Evolutionary conservation across 1,284 basidiomycete species (phyloP).

Genomic region (Fomitopsis betulina): DNA sequence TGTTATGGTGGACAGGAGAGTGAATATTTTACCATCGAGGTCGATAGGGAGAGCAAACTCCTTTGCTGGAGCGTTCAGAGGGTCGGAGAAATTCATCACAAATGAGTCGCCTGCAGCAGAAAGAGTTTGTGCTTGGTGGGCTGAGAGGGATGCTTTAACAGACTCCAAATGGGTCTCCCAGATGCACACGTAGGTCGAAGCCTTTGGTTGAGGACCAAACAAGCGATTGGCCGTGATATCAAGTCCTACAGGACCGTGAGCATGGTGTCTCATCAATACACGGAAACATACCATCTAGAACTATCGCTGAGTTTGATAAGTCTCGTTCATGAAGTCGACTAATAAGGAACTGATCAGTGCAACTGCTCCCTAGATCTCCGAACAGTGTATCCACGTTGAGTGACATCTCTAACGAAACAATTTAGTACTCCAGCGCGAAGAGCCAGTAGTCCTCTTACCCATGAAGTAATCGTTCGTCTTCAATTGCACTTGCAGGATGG

Average conservation of each 20-base stretch:
- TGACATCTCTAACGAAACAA: conserved; percentile 61
- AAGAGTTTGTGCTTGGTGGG: conserved; percentile 51
- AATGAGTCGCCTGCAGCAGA: conserved; percentile 55
- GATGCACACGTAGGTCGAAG: conserved; percentile 82
- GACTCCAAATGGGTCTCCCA: conserved; percentile 79
- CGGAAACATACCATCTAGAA: conserved; percentile 56
- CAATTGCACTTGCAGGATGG: conserved; percentile 72
- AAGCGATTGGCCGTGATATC: conserved; percentile 80
- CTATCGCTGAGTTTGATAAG: conserved; percentile 37
- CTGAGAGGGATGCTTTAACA: conserved; percentile 55
- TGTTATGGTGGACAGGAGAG: background rate
- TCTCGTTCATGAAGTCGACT: conserved; percentile 17
- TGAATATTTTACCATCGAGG: conserved; percentile 66
- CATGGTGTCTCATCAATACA: background rate
- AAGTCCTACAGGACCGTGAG: conserved; percentile 49
- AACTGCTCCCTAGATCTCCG: conserved; percentile 45
- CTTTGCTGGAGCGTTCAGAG: conserved; percentile 74
- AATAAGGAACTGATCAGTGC: conserved; percentile 41
- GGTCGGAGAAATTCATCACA: conserved; percentile 66
- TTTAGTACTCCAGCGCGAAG: background rate
- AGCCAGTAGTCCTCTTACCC: conserved; percentile 49
- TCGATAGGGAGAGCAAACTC: conserved; percentile 61
- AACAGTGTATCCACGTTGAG: conserved; percentile 64
- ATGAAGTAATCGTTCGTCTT: conserved; percentile 82
- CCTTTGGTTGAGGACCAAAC: conserved; percentile 84